A percentile compares a stretch with the other conserved stretches of the same genome.
These are phyloP conservation scores for Diplosphaera chodatii DNA, from an alignment of 139 green algal genomes.

Conservation along the genomic window DNA sequence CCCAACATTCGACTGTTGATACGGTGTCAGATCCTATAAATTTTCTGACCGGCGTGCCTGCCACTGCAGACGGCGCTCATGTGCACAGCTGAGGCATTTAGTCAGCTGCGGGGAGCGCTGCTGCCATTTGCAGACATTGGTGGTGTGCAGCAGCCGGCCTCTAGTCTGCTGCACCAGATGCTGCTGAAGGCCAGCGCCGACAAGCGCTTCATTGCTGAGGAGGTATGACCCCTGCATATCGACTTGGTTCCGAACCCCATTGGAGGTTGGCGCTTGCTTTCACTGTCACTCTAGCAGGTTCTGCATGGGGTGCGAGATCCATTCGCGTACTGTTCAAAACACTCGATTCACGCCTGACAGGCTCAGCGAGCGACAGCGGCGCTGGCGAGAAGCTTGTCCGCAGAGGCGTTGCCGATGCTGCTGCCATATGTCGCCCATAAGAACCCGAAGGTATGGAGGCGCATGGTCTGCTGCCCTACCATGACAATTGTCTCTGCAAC, in stretches of 20 bases:
- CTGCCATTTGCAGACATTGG: conserved; percentile 27
- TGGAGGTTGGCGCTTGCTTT: too few relatives aligned
- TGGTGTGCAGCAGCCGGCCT: conserved; percentile 20
- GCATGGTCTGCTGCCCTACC: conserved; percentile 8
- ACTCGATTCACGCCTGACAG: too few relatives aligned
- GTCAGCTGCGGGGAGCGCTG: conserved; percentile 13
- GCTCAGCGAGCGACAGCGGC: neutral
- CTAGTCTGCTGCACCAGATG: conserved; percentile 36
- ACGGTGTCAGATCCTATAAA: neutral
- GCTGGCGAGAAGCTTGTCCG: conserved; percentile 6
- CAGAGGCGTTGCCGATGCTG: conserved; percentile 17
- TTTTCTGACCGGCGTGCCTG: too few relatives aligned
- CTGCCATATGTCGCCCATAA: conserved; percentile 35
- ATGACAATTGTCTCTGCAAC: neutral
- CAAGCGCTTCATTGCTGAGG: conserved; percentile 44
- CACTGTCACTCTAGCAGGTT: too few relatives aligned
- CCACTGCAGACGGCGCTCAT: conserved; percentile 30
- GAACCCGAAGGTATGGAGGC: conserved; percentile 38
- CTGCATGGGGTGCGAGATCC: too few relatives aligned
- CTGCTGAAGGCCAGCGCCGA: conserved; percentile 44
- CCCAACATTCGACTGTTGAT: too few relatives aligned
- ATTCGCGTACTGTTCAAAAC: too few relatives aligned
- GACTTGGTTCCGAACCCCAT: too few relatives aligned
- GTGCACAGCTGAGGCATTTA: conserved; percentile 27
- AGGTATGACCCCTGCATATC: too few relatives aligned